These are phyloP conservation scores for Fusarium nygamai DNA, from an alignment of 2,329 filamentous ascomycete genomes.

Conservation along the genomic window DNA sequence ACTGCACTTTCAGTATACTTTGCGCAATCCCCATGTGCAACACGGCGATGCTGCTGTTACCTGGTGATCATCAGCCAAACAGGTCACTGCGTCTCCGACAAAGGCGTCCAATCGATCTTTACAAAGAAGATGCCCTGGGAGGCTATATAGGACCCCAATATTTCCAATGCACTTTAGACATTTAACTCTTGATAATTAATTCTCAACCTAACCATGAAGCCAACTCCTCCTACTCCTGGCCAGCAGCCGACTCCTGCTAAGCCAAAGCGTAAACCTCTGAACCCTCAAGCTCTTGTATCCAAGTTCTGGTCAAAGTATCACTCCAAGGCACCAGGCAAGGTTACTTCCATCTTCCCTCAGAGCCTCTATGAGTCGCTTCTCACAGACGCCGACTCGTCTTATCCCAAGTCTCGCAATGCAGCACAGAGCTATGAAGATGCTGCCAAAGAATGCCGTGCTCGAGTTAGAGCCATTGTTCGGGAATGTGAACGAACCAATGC, in stretches of 20 bases:
- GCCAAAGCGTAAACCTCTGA: conserved; percentile 36
- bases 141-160: conserved; percentile 22
- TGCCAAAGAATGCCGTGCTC: conserved; percentile 52
- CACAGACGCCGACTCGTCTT: conserved; percentile 32
- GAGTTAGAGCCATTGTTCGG: conserved; percentile 51
- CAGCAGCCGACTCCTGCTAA: conserved; percentile 6
- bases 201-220: conserved; percentile 22
- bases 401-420: conserved; percentile 49
- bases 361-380: conserved; percentile 50
- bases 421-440: conserved; percentile 55
- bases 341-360: conserved; percentile 57
- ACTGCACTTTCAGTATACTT: conserved; percentile 1
- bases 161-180: not conserved
- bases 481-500: conserved; percentile 57
- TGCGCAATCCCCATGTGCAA: conserved; percentile 26
- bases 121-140: not conserved
- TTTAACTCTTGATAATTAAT: not conserved
- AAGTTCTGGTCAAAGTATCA: conserved; percentile 57
- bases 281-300: conserved; percentile 53
- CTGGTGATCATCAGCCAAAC: conserved; percentile 10
- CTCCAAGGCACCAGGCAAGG: conserved; percentile 53
- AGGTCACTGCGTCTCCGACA: conserved; percentile 11
- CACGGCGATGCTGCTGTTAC: conserved; percentile 17
- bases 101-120: conserved; percentile 3
- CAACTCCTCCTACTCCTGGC: conserved; percentile 4